Evolutionary conservation across 75 land plant genomes (phyloP).

Genomic region (Selaginella moellendorffii): DNA sequence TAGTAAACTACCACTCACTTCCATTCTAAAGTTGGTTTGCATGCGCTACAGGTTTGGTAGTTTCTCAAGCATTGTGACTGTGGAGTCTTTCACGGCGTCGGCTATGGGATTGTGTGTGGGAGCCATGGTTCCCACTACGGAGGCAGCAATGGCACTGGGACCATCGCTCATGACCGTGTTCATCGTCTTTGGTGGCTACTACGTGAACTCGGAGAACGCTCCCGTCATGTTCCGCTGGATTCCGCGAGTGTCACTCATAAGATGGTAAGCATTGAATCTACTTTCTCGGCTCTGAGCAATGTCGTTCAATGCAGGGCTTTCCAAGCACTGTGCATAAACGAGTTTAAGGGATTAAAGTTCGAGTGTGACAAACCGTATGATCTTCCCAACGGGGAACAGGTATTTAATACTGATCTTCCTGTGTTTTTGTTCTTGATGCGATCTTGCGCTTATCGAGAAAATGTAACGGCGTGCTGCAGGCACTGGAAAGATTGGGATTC

Average conservation of each 20-base stretch:
- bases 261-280: slow-evolving; percentile 45
- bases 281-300: background rate
- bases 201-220: slow-evolving; percentile 89
- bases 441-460: background rate
- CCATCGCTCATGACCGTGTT: slow-evolving; percentile 99
- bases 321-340: slow-evolving; percentile 89
- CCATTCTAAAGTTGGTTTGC: background rate
- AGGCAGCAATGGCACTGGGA: slow-evolving; percentile 97
- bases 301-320: slow-evolving; percentile 55
- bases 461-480: slow-evolving; percentile 28
- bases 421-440: background rate
- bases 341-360: slow-evolving; percentile 77
- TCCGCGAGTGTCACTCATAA: slow-evolving; percentile 80
- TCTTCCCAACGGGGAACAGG: slow-evolving; percentile 83
- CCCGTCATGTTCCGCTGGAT: slow-evolving; percentile 91
- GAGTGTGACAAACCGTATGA: slow-evolving; percentile 67
- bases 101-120: slow-evolving; percentile 99
- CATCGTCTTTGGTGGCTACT: slow-evolving; percentile 94
- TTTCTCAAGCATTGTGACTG: slow-evolving; percentile 76
- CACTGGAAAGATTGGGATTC: slow-evolving; percentile 67
- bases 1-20: slow-evolving; percentile 39
- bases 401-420: slow-evolving; percentile 10
- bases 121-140: slow-evolving; percentile 91
- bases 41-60: slow-evolving; percentile 49
- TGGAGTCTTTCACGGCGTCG: slow-evolving; percentile 94